A percentile compares a stretch with the other conserved stretches of the same genome.
These are phyloP conservation scores for Ustanciosporium gigantosporum DNA, from an alignment of 1,284 basidiomycete species.

Conservation along the genomic window DNA sequence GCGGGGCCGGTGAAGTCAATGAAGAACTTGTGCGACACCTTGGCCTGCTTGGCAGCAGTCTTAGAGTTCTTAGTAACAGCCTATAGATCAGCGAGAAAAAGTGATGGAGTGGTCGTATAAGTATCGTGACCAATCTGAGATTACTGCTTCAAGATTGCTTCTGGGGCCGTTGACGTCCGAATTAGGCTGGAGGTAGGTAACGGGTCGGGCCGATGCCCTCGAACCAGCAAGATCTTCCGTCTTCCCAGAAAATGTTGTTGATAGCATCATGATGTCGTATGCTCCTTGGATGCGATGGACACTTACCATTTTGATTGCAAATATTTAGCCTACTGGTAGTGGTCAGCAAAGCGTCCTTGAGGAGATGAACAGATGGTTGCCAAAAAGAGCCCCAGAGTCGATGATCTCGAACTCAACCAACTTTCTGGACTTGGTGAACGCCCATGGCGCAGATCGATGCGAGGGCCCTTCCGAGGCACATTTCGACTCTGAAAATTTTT, in stretches of 20 bases:
- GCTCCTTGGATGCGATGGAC: too few species aligned
- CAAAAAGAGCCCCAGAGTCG: neutral
- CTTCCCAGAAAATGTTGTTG: too few species aligned
- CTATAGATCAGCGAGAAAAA: slow-evolving; percentile 1
- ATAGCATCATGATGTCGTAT: too few species aligned
- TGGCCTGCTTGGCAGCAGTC: slow-evolving; percentile 62
- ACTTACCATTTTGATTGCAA: slow-evolving; percentile 34
- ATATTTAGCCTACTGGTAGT: slow-evolving; percentile 43
- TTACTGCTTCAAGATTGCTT: too few species aligned
- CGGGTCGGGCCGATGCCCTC: too few species aligned
- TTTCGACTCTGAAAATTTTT: slow-evolving; percentile 12
- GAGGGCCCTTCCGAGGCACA: too few species aligned
- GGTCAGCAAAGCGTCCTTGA: slow-evolving; percentile 43
- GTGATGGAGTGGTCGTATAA: too few species aligned
- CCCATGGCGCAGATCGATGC: too few species aligned
- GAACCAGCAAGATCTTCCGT: too few species aligned
- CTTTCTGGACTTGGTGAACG: too few species aligned
- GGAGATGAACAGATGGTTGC: slow-evolving; percentile 9
- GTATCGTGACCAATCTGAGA: neutral
- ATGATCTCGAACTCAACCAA: neutral
- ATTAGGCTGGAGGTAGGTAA: too few species aligned
- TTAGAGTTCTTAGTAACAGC: slow-evolving; percentile 56
- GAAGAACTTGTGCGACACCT: slow-evolving; percentile 86
- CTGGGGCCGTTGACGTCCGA: too few species aligned
- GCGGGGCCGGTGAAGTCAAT: slow-evolving; percentile 94